These are phyloP conservation scores for Annona squamosa DNA, from an alignment of 164 flowering plant genomes.

Conservation along the genomic window DNA sequence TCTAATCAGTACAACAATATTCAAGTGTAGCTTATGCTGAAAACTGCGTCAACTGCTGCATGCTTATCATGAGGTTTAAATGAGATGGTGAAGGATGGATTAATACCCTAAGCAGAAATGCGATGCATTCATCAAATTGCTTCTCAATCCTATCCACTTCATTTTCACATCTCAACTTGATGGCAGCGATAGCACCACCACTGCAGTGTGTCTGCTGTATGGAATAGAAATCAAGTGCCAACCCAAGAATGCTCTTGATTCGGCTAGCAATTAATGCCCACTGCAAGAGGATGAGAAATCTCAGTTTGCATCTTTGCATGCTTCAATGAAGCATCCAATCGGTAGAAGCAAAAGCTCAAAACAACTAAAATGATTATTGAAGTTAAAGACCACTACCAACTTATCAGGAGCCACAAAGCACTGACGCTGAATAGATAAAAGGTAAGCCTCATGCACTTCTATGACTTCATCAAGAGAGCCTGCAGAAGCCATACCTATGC, in stretches of 20 bases:
- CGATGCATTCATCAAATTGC: conserved; percentile 92
- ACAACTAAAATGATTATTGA: neutral
- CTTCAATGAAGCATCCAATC: neutral
- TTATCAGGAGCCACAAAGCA: conserved; percentile 97
- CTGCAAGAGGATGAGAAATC: conserved; percentile 27
- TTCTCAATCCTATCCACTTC: conserved; percentile 85
- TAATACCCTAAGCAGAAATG: conserved; percentile 85
- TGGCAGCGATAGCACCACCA: conserved; percentile 70
- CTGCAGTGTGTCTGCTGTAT: conserved; percentile 66
- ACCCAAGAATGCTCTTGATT: conserved; percentile 81
- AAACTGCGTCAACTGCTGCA: neutral
- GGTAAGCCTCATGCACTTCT: conserved; percentile 89
- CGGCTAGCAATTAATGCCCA: conserved; percentile 91
- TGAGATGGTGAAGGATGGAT: neutral
- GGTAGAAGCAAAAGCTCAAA: conserved; percentile 7
- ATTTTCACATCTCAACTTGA: conserved; percentile 79
- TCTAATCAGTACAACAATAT: neutral
- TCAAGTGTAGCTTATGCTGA: neutral
- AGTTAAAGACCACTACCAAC: conserved; percentile 39
- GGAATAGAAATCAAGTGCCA: conserved; percentile 89
- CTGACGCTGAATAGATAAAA: conserved; percentile 83
- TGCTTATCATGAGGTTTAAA: no score
- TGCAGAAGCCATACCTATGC: conserved; percentile 84
- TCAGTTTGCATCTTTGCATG: conserved; percentile 1
- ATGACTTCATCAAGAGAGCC: conserved; percentile 93